These are phyloP conservation scores for Boletellus sp. DNA, from an alignment of 1,284 basidiomycete genomes.

Conservation along the genomic window DNA sequence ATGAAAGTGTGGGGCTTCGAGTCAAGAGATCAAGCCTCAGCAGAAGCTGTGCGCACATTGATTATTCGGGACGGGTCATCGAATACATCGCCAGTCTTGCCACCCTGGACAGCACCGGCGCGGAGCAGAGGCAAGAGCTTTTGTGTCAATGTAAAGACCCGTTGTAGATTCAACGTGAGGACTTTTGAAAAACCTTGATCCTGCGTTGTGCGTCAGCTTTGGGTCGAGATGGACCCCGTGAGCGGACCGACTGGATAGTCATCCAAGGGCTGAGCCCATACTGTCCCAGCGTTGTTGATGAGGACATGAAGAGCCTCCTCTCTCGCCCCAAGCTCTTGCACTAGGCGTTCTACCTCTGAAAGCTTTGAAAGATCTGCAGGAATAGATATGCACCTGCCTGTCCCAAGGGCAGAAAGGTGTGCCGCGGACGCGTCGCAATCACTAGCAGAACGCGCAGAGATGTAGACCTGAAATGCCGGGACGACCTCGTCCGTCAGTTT, in stretches of 20 bases:
- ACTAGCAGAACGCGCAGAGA: conserved; percentile 57
- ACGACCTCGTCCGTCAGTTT: background rate
- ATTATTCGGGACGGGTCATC: conserved; percentile 59
- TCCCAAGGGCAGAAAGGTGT: conserved; percentile 52
- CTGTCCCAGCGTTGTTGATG: conserved; percentile 68
- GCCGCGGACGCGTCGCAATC: conserved; percentile 57
- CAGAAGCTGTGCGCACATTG: conserved; percentile 42
- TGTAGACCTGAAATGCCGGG: conserved; percentile 51
- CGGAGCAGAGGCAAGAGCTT: conserved; percentile 61
- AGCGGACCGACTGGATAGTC: conserved; percentile 54
- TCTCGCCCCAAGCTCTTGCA: conserved; percentile 45
- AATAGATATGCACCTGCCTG: conserved; percentile 55
- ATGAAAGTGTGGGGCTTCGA: background rate
- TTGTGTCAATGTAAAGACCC: conserved; percentile 70
- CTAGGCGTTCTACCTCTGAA: conserved; percentile 56
- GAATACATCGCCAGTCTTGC: conserved; percentile 36
- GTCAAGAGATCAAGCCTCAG: background rate
- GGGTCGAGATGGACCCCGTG: background rate
- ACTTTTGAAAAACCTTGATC: conserved; percentile 58
- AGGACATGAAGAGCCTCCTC: conserved; percentile 60
- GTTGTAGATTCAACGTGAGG: conserved; percentile 63
- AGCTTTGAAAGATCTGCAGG: conserved; percentile 60
- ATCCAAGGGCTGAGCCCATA: conserved; percentile 59
- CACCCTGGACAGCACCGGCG: conserved; percentile 46
- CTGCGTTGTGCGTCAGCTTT: conserved; percentile 31